Percentiles rank a stretch among this genome's conserved stretches.
These are phyloP conservation scores for Papiliotrema flavescens DNA, from an alignment of 1,284 basidiomycete species.

Conservation along the genomic window DNA sequence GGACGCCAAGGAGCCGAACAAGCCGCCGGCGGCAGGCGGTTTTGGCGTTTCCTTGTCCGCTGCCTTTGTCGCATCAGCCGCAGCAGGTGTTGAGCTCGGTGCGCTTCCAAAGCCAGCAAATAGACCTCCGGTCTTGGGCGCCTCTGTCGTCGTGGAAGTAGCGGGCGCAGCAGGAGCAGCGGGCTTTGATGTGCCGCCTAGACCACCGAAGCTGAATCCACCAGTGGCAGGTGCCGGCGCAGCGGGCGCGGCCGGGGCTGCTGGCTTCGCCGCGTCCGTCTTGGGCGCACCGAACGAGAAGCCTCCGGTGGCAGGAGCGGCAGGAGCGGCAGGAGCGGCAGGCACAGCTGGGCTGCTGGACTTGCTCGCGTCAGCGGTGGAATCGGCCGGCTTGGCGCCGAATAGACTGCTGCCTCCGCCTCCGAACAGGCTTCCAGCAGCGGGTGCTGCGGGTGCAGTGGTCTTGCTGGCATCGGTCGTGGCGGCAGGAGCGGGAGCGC, in stretches of 20 bases:
- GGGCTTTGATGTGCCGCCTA: constrained; percentile 7
- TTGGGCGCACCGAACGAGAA: constrained; percentile 14
- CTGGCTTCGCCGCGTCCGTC: constrained; percentile 13
- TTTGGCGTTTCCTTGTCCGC: constrained; percentile 1
- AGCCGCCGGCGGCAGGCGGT: constrained; percentile 5
- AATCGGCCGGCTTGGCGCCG: constrained; percentile 26
- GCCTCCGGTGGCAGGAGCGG: constrained; percentile 9
- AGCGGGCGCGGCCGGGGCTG: constrained; percentile 12
- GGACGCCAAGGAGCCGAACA: constrained; percentile 6
- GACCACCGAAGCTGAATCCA: constrained; percentile 28
- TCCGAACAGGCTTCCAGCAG: constrained; percentile 7
- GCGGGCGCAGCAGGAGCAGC: constrained; percentile 13
- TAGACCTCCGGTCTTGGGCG: constrained; percentile 8
- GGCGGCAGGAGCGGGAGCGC: constrained; percentile 17
- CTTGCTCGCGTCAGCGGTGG: constrained; percentile 4
- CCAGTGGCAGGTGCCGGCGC: constrained; percentile 19
- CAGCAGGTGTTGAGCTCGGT: not conserved
- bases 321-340: constrained; percentile 6
- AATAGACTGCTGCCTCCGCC: constrained; percentile 22
- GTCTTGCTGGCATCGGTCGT: constrained; percentile 13
- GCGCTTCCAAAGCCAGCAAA: constrained; percentile 4
- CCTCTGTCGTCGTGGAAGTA: constrained; percentile 9
- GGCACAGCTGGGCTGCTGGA: constrained; percentile 4
- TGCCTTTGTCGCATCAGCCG: constrained; percentile 4
- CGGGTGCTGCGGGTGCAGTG: constrained; percentile 9